Conservation (phyloP, 2,329 filamentous ascomycete species). For the Niveomyces coronatus region DNA sequence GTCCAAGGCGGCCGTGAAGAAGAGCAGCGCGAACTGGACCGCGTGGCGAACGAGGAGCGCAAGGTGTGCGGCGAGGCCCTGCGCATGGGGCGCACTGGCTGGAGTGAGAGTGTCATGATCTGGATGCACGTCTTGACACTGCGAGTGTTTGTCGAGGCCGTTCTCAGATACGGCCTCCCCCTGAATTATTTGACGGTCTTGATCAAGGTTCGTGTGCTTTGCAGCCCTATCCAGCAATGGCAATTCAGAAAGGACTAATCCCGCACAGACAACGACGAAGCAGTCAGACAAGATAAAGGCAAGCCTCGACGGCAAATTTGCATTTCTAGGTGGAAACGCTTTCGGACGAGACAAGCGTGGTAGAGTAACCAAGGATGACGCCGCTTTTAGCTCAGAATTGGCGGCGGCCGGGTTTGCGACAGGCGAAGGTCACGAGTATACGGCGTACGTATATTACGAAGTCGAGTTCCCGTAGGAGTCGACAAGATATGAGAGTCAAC, state of each 20-base stretch:
- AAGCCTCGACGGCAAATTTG: conserved; percentile 75
- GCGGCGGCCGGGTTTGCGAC: conserved; percentile 59
- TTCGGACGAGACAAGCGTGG: conserved; percentile 92
- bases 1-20: conserved; percentile 82
- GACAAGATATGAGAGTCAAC: neutral
- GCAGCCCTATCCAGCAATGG: neutral
- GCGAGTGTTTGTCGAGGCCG: conserved; percentile 93
- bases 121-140: conserved; percentile 89
- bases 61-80: conserved; percentile 91
- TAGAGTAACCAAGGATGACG: conserved; percentile 82
- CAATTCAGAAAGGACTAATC: no score
- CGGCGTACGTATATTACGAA: conserved; percentile 94
- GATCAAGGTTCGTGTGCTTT: conserved; percentile 51
- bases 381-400: conserved; percentile 68
- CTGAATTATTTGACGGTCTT: conserved; percentile 80
- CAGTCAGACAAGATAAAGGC: conserved; percentile 65
- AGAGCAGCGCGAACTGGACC: conserved; percentile 77
- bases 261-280: conserved; percentile 66
- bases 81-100: conserved; percentile 78
- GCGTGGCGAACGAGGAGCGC: conserved; percentile 72
- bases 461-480: conserved; percentile 56
- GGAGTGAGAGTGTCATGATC: conserved; percentile 91
- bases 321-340: conserved; percentile 88
- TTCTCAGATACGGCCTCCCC: conserved; percentile 89
- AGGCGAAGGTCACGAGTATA: conserved; percentile 74